Evolutionary conservation across 345 rosid species (phyloP).

Genomic region (Hibiscus trionum): DNA sequence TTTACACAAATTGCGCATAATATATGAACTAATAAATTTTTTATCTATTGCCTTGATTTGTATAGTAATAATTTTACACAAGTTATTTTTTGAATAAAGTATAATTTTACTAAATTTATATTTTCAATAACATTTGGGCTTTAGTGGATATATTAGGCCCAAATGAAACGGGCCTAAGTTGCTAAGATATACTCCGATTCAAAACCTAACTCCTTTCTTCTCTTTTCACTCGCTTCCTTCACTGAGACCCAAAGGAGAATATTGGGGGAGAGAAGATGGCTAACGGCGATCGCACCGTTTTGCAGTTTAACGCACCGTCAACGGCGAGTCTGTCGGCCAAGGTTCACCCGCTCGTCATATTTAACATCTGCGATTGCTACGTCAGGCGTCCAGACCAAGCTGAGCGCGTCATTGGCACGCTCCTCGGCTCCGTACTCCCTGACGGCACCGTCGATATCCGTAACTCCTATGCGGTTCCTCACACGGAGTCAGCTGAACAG

Average conservation of each 20-base stretch:
- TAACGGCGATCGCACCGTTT: conserved; percentile 54
- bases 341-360: conserved; percentile 83
- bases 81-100: too few species aligned
- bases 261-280: conserved; percentile 39
- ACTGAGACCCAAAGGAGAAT: background rate
- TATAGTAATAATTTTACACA: too few species aligned
- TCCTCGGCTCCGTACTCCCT: conserved; percentile 74
- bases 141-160: background rate
- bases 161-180: background rate
- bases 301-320: conserved; percentile 54
- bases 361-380: conserved; percentile 89
- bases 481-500: conserved; percentile 88
- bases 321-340: conserved; percentile 40
- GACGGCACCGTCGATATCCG: conserved; percentile 94
- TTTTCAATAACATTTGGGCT: background rate
- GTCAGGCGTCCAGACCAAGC: conserved; percentile 93
- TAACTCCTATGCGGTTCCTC: conserved; percentile 94
- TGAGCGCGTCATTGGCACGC: conserved; percentile 92
- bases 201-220: conserved; percentile 18
- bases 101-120: too few species aligned
- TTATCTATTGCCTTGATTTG: too few species aligned
- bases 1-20: too few species aligned
- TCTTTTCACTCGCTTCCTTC: background rate
- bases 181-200: background rate
- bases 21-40: too few species aligned